phyloP scores from a whole-genome alignment of 2,329 filamentous ascomycete species.

The Curvularia lunata region DNA sequence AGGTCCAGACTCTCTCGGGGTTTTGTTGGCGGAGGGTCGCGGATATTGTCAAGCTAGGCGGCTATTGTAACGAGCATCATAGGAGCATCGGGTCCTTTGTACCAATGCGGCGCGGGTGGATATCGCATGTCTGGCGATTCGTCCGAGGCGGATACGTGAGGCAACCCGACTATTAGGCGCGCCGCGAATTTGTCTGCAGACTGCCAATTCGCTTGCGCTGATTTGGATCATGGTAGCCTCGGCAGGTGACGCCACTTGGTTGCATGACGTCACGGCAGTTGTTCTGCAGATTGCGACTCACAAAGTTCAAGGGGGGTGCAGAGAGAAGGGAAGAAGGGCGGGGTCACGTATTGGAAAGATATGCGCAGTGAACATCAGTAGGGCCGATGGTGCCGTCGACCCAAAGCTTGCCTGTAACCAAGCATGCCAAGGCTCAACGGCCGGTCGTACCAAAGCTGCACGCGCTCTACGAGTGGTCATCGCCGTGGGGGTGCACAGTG shows the following conservation, averaged over 20 bases:
- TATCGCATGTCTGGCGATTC: conserved; percentile 11
- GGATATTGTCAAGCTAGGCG: conserved; percentile 21
- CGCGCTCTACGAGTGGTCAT: neutral
- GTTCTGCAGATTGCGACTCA: neutral
- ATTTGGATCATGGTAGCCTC: conserved; percentile 2
- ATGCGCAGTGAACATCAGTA: neutral
- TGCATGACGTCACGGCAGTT: conserved; percentile 14
- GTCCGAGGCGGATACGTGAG: neutral
- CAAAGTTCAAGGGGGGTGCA: neutral
- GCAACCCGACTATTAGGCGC: conserved; percentile 4
- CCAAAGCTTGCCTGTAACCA: conserved; percentile 6
- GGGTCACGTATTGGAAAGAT: neutral
- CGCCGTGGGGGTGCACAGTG: neutral
- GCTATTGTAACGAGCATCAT: conserved; percentile 14
- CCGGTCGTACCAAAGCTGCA: neutral
- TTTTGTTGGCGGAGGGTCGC: conserved; percentile 20
- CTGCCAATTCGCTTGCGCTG: conserved; percentile 6
- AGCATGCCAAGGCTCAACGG: conserved; percentile 1
- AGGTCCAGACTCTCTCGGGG: neutral
- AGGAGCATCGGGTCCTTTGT: conserved; percentile 5
- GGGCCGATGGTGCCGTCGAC: neutral
- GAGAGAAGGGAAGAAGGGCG: neutral
- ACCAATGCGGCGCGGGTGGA: conserved; percentile 7
- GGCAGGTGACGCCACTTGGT: neutral
- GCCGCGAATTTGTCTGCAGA: conserved; percentile 11